These are phyloP conservation scores for Peribolospora kevripleyi DNA, from an alignment of 768 basidiomycete species.

Conservation along the genomic window DNA sequence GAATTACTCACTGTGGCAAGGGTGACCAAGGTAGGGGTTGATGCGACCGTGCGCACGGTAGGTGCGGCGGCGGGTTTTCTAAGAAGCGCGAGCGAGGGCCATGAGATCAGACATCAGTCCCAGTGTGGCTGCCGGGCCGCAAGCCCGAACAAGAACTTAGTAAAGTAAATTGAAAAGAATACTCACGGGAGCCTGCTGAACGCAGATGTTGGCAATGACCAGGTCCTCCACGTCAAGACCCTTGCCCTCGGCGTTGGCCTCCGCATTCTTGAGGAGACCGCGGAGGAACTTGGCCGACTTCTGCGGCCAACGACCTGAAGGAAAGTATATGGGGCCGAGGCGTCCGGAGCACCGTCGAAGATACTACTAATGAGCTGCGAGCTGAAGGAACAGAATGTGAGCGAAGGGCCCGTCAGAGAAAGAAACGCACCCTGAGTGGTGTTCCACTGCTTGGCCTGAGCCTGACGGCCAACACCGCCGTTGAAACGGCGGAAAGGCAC, in stretches of 20 bases:
- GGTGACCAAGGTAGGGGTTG: conserved; percentile 87
- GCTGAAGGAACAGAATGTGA: neutral
- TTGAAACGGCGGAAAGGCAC: conserved; percentile 91
- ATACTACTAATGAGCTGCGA: neutral
- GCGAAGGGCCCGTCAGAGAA: neutral
- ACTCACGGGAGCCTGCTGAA: conserved; percentile 91
- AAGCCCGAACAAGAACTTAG: too few relatives aligned
- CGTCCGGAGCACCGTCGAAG: neutral
- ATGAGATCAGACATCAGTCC: neutral
- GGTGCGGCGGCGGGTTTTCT: conserved; percentile 98
- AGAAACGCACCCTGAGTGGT: conserved; percentile 52
- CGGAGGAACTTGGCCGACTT: conserved; percentile 92
- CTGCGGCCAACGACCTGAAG: conserved; percentile 96
- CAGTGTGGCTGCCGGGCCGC: too few relatives aligned
- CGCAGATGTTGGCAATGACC: conserved; percentile 82
- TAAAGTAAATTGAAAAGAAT: neutral
- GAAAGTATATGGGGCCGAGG: neutral
- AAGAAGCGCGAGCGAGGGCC: neutral
- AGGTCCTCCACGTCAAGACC: conserved; percentile 81
- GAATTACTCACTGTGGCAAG: conserved; percentile 69
- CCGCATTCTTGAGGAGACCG: conserved; percentile 90
- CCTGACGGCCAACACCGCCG: conserved; percentile 82
- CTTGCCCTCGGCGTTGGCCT: conserved; percentile 96
- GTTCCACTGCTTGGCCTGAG: conserved; percentile 65
- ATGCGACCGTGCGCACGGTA: conserved; percentile 95